These are phyloP conservation scores for Hemisphaericaspora xylanilytica DNA, from an alignment of 1,139 yeast species.

Conservation along the genomic window DNA sequence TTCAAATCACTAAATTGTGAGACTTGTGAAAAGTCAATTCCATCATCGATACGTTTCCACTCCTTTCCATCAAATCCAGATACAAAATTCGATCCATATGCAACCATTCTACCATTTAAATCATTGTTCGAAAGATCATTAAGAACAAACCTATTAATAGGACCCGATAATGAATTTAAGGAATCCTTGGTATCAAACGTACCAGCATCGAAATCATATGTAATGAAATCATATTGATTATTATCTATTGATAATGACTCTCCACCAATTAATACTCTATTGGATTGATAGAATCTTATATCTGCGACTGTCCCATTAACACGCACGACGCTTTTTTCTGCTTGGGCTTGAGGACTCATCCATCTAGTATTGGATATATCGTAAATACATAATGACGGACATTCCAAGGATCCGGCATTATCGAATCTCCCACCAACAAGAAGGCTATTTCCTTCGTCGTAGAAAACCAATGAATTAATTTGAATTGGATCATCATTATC, in stretches of 20 bases:
- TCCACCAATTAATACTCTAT: conserved; percentile 62
- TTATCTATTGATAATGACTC: conserved; percentile 42
- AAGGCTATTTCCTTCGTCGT: conserved; percentile 49
- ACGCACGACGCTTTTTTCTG: conserved; percentile 26
- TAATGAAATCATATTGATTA: conserved; percentile 38
- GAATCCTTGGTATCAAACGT: conserved; percentile 20
- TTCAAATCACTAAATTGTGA: conserved; percentile 42
- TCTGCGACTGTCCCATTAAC: conserved; percentile 56
- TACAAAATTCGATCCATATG: conserved; percentile 51
- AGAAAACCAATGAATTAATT: conserved; percentile 54
- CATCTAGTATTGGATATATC: conserved; percentile 56
- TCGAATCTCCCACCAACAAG: conserved; percentile 78
- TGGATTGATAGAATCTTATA: conserved; percentile 50
- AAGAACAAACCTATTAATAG: conserved; percentile 48
- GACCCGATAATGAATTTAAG: conserved; percentile 30
- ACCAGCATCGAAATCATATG: conserved; percentile 49
- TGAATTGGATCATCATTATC: conserved; percentile 22
- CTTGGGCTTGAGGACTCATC: conserved; percentile 47
- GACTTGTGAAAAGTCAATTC: conserved; percentile 25
- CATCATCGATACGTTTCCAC: conserved; percentile 44
- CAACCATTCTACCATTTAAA: conserved; percentile 50
- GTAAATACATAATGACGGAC: conserved; percentile 67
- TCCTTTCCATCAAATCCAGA: conserved; percentile 49
- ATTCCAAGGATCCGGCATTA: conserved; percentile 55
- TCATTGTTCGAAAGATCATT: conserved; percentile 46